These are phyloP conservation scores for Ascosphaera aggregata DNA, from an alignment of 2,329 filamentous ascomycete species.

Conservation along the genomic window DNA sequence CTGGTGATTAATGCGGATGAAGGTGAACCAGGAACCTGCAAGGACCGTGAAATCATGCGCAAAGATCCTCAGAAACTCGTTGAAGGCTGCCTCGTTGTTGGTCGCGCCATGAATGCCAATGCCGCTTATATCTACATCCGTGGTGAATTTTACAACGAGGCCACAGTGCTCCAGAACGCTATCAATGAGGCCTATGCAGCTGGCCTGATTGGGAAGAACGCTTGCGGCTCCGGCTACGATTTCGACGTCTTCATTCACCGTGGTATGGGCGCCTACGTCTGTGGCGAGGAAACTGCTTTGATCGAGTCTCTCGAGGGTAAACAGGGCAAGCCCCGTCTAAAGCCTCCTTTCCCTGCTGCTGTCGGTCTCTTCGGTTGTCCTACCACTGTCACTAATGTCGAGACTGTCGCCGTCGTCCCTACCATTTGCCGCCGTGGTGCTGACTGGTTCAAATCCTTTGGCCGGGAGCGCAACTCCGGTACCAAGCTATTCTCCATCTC, in stretches of 20 bases:
- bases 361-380: constrained; percentile 97
- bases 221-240: constrained; percentile 88
- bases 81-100: constrained; percentile 88
- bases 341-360: constrained; percentile 93
- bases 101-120: constrained; percentile 95
- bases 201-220: constrained; percentile 93
- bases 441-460: constrained; percentile 82
- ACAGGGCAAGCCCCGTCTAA: constrained; percentile 91
- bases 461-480: constrained; percentile 85
- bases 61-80: constrained; percentile 99
- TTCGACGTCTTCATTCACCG: constrained; percentile 96
- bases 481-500: constrained; percentile 98
- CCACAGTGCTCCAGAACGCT: constrained; percentile 73
- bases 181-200: constrained; percentile 96
- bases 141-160: constrained; percentile 94
- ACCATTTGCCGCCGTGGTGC: constrained; percentile 87
- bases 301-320: constrained; percentile 98
- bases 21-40: constrained; percentile 96
- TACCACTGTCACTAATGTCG: constrained; percentile 93
- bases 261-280: constrained; percentile 92
- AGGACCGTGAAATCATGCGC: constrained; percentile 99
- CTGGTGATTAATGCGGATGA: constrained; percentile 97
- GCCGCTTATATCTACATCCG: constrained; percentile 99
- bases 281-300: constrained; percentile 91
- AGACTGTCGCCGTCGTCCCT: constrained; percentile 85